Evolutionary conservation across 2,329 filamentous ascomycete genomes (phyloP), one percentile per base, ranked within the genome.

Genomic region (Fusarium falciforme): DNA sequence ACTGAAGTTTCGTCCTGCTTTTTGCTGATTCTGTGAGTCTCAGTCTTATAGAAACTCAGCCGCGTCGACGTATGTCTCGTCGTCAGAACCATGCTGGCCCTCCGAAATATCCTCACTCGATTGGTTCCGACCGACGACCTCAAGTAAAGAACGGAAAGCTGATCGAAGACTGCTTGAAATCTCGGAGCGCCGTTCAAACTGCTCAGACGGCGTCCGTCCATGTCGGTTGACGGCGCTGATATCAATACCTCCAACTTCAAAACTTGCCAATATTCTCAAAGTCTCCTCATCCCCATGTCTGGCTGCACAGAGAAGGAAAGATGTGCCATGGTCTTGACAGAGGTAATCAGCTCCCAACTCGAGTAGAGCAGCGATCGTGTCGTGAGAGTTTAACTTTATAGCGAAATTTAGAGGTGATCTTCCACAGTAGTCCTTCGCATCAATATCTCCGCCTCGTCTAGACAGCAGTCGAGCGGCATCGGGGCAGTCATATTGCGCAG

Each of bases 261-360:
- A 44, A 14, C 9, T 25, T n/a, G 58, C 9, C 12, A 60, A 7
- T 10, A 9, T 61, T 11, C 17, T n/a, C n/a, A 44, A 31, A 17
- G 58, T 61, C 6, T 6, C 4, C 14, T 14, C 1, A 17, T 61
- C 58, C 12, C 58, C 58, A 25, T 2, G 17, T 5, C 0, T 2
- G 3, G n/a, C 36, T 16, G 27, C n/a, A 12, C 1, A 0, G 16
- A 6, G 4, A 14, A 61, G 58, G 14, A 44, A 11, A 5, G 5
- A 12, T 17, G 3, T 6, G 5, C n/a, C 27, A 29, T 8, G 3
- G 7, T 33, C n/a, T 10, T 22, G 10, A 1, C 1, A 12, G 25
- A 42, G 38, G 20, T 44, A 4, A n/a, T 44, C 25, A 5, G 58
- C 58, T 7, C 58, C 58, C 4, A 44, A 29, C 3, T 31, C 7